Evolutionary conservation across 257 asterid species (phyloP), one percentile per base, ranked within the genome.

Genomic region (Nicotiana paniculata): DNA sequence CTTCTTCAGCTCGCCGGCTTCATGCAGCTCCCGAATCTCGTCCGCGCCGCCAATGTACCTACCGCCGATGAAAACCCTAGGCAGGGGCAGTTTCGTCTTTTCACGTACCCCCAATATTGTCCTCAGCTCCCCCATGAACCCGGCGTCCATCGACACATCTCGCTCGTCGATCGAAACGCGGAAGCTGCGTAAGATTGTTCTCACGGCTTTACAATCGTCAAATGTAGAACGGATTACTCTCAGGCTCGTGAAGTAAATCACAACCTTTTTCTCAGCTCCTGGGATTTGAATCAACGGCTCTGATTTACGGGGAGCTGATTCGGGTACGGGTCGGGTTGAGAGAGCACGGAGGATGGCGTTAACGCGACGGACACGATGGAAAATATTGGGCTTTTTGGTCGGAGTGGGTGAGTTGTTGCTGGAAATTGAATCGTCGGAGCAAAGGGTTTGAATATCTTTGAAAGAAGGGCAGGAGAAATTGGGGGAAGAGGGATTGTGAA

Each of bases 41-140:
- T 96, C 99, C 46, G 90, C 97, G 0, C 98, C 98, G 18, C 99
- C 99, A 32, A 94, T 80, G 92, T 96, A 96, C 87, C 97, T 86
- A 43, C 99, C 99, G 81, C 92, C 94, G 55, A 93, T 89, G 91
- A 96, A 96, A 39, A 96, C 97, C 87, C 92, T 87, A 1, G 99
- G 99, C 12, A 95, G 88, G 68, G 94, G 78, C 78, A 90, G 59
- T 33, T 81, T 87, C 13, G 93, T 79, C 88, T 86, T 89, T 6
- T 89, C 95, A 48, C 87, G 62, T 16, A 54, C 77, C 10, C 90
- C 92, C 77, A 93, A 80, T 82, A 92, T 93, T 88, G 77, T 86
- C 87, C 86, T 91, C 82, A 96, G 89, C 94, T 96, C 99, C 68
- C 80, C 90, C 93, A 86, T 86, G 90, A 89, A 96, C 43, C 91